phyloP scores from a whole-genome alignment of 2,329 filamentous ascomycete species.

The Epichloe aotearoae region DNA sequence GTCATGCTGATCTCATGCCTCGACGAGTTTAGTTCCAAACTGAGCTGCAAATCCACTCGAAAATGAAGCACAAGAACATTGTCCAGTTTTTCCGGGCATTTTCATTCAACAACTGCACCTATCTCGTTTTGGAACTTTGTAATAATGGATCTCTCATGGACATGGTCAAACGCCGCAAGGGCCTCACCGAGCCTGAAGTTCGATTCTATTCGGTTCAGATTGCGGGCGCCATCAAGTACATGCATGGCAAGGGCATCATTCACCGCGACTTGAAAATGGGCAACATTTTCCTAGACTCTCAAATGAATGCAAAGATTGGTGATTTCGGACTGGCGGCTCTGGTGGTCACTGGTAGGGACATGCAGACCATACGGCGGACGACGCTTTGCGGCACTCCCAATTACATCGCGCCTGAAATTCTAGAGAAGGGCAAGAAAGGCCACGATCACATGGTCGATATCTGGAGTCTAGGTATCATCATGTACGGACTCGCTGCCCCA shows the following conservation, averaged over 20 bases:
- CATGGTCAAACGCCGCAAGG: slow-evolving; percentile 87
- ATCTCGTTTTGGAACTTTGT: slow-evolving; percentile 87
- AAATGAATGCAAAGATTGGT: slow-evolving; percentile 97
- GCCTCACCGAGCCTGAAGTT: slow-evolving; percentile 85
- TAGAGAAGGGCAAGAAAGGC: slow-evolving; percentile 86
- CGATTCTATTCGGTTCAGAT: slow-evolving; percentile 90
- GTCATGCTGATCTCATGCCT: background rate
- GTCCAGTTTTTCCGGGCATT: slow-evolving; percentile 94
- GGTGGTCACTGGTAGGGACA: slow-evolving; percentile 81
- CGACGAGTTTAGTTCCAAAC: slow-evolving; percentile 44
- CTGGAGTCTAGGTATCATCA: slow-evolving; percentile 96
- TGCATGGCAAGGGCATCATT: slow-evolving; percentile 91
- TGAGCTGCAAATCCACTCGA: slow-evolving; percentile 95
- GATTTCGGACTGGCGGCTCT: slow-evolving; percentile 93
- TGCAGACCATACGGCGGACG: slow-evolving; percentile 69
- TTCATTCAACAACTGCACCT: slow-evolving; percentile 77
- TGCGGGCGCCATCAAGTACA: slow-evolving; percentile 93
- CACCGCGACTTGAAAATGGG: slow-evolving; percentile 97
- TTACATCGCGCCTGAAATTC: slow-evolving; percentile 93
- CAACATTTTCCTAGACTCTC: slow-evolving; percentile 84
- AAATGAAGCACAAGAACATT: slow-evolving; percentile 91
- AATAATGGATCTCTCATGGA: slow-evolving; percentile 95
- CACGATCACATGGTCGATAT: slow-evolving; percentile 98
- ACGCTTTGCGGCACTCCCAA: slow-evolving; percentile 96
- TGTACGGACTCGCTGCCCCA: slow-evolving; percentile 39